Percentiles rank a stretch among this genome's conserved stretches.
Conservation (phyloP, 176 grass and related monocot species). For the Elaeis guineensis region DNA sequence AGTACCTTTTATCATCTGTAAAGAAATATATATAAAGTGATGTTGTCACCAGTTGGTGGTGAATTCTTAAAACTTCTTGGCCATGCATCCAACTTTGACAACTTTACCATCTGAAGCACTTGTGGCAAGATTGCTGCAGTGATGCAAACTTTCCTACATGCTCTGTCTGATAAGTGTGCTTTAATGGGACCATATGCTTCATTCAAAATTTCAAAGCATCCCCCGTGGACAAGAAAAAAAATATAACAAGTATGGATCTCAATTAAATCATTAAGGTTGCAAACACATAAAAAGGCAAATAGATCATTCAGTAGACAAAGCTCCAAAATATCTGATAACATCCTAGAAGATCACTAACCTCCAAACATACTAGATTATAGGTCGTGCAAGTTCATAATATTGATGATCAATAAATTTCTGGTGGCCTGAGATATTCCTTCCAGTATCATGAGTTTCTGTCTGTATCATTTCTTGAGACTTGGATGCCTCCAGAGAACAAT, state of each 20-base stretch:
- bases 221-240: conserved; percentile 26
- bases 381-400: not conserved
- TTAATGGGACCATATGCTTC: conserved; percentile 24
- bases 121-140: conserved; percentile 27
- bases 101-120: conserved; percentile 31
- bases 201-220: conserved; percentile 39
- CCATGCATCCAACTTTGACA: conserved; percentile 38
- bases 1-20: conserved; percentile 32
- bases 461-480: not conserved
- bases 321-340: no score
- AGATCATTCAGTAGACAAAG: not conserved
- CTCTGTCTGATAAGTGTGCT: conserved; percentile 52
- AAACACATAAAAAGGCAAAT: not conserved
- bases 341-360: not conserved
- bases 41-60: conserved; percentile 41
- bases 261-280: conserved; percentile 1
- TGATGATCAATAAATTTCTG: not conserved
- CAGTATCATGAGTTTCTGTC: not conserved
- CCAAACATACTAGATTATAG: not conserved
- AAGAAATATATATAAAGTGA: conserved; percentile 77
- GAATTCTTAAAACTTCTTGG: conserved; percentile 46
- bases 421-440: not conserved
- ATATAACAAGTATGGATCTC: not conserved
- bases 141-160: conserved; percentile 43
- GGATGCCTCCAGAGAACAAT: not conserved